Percentiles rank a stretch among this genome's conserved stretches.
These are phyloP conservation scores for Phytophthora pini DNA, from an alignment of 352 stramenopile genomes.

Conservation along the genomic window DNA sequence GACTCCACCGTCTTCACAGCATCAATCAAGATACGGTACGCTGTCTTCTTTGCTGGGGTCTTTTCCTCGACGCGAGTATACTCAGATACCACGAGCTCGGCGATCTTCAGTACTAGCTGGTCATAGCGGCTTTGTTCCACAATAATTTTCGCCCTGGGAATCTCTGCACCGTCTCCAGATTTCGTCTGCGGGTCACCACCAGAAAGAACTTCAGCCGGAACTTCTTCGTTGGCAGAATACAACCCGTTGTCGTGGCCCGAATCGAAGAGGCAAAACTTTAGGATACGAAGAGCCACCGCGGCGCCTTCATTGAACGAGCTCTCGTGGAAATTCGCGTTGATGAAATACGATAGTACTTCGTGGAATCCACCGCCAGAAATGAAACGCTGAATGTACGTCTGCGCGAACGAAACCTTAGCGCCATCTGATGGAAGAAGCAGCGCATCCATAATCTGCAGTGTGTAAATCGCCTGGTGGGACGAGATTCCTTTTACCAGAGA, in stretches of 20 bases:
- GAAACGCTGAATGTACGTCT: constrained; percentile 75
- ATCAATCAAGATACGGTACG: constrained; percentile 83
- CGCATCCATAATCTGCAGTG: constrained; percentile 88
- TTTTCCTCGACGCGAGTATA: constrained; percentile 53
- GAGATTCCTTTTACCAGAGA: constrained; percentile 74
- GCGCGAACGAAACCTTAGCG: constrained; percentile 62
- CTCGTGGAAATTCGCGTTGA: constrained; percentile 69
- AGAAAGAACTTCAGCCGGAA: constrained; percentile 19
- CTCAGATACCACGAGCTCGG: constrained; percentile 79
- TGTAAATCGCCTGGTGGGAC: constrained; percentile 87
- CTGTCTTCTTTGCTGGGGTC: constrained; percentile 43
- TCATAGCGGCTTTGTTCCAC: constrained; percentile 72
- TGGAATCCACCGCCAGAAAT: constrained; percentile 80
- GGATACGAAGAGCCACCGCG: constrained; percentile 80
- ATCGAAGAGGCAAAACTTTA: constrained; percentile 88
- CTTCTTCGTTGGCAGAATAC: constrained; percentile 44
- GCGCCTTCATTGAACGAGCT: constrained; percentile 86
- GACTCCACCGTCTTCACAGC: constrained; percentile 85
- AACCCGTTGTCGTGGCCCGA: constrained; percentile 57
- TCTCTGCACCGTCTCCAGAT: constrained; percentile 15
- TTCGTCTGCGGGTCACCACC: constrained; percentile 21
- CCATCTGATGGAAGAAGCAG: constrained; percentile 76
- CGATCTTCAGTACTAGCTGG: constrained; percentile 77
- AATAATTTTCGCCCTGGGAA: constrained; percentile 51
- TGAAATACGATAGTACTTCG: constrained; percentile 86